Evolutionary conservation across 1,139 yeast species (phyloP).

Genomic region (Debaryomyces sp.): DNA sequence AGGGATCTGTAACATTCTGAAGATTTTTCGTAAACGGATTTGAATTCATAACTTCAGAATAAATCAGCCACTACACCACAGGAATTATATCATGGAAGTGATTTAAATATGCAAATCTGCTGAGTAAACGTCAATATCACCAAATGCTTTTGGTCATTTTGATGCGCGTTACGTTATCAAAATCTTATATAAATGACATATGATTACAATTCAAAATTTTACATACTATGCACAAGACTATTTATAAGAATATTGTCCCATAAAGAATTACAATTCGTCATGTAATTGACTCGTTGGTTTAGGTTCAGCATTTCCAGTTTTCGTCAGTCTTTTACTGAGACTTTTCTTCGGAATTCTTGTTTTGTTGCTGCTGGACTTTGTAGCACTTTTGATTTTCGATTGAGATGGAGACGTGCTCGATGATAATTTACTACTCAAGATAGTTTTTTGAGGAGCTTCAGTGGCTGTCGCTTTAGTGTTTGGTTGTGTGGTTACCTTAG

Average conservation of each 20-base stretch:
- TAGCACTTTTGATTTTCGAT: not conserved
- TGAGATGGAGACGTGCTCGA: not conserved
- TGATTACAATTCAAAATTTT: not conserved
- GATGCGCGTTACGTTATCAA: constrained; percentile 5
- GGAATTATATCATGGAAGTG: not conserved
- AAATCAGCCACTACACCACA: not conserved
- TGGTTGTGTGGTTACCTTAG: not conserved
- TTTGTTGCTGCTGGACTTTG: not conserved
- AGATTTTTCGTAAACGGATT: constrained; percentile 19
- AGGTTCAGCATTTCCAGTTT: not conserved
- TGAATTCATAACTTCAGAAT: constrained; percentile 10
- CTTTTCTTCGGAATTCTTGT: not conserved
- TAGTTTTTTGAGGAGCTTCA: not conserved
- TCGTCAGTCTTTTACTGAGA: constrained; percentile 1
- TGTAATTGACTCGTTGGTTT: constrained; percentile 2
- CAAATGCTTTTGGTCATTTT: not conserved
- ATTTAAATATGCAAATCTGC: not conserved
- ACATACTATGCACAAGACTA: not conserved
- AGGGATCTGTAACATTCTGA: constrained; percentile 58
- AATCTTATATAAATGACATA: not conserved
- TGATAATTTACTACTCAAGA: not conserved
- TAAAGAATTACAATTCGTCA: constrained; percentile 5
- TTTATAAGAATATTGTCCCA: not conserved
- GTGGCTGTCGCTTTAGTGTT: not conserved
- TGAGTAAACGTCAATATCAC: not conserved